phyloP scores from a whole-genome alignment of 306 rosid genomes.

The Astragalus glycyphyllos region DNA sequence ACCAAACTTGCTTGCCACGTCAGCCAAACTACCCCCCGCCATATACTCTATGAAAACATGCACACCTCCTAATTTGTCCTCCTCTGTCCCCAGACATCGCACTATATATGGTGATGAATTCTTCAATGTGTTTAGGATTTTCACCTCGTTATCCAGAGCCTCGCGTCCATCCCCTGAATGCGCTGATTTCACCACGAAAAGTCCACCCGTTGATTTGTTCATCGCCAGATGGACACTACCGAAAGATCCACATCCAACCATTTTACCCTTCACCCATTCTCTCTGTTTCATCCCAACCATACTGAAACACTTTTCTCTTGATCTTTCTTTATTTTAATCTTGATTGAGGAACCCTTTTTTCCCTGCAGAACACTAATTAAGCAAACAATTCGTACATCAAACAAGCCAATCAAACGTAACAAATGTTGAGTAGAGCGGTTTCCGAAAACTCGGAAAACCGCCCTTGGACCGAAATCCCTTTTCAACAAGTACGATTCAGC shows the following conservation, averaged over 20 bases:
- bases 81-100: conserved; percentile 56
- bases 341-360: conserved; percentile 1
- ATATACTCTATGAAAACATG: conserved; percentile 70
- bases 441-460: conserved; percentile 60
- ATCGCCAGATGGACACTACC: conserved; percentile 73
- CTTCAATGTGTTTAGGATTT: conserved; percentile 47
- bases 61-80: conserved; percentile 31
- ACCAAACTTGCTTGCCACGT: conserved; percentile 59
- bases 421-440: conserved; percentile 50
- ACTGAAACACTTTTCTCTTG: no score
- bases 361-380: neutral
- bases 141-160: conserved; percentile 55
- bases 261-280: conserved; percentile 67
- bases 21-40: conserved; percentile 72
- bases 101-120: conserved; percentile 52
- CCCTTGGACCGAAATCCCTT: conserved; percentile 37
- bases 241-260: conserved; percentile 67
- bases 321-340: no score
- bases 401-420: no score
- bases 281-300: conserved; percentile 38
- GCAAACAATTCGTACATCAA: neutral
- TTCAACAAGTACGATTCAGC: neutral
- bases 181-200: conserved; percentile 68
- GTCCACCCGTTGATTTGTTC: conserved; percentile 57
- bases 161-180: conserved; percentile 38